Percentiles rank a stretch among this genome's conserved stretches.
Conservation (phyloP, 2,329 filamentous ascomycete species). For the Bipolaris cookei region DNA sequence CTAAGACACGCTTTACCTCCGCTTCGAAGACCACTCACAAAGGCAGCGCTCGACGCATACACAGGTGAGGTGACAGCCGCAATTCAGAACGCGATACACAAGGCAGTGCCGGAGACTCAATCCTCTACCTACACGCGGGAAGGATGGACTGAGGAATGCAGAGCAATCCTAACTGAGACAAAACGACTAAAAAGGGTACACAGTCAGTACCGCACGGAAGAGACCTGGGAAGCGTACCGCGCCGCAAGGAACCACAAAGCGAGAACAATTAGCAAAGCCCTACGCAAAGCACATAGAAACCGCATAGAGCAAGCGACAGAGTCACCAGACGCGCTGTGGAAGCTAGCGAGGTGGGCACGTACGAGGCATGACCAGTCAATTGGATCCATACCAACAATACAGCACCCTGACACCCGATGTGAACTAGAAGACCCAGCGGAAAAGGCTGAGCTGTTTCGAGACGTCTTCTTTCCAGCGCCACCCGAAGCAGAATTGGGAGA, state of each 20-base stretch:
- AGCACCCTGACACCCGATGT: slow-evolving; percentile 15
- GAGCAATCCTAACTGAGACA: slow-evolving; percentile 14
- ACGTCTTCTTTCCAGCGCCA: slow-evolving; percentile 26
- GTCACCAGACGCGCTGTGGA: slow-evolving; percentile 28
- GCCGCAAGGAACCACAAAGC: too few species aligned
- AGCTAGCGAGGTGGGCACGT: slow-evolving; percentile 34
- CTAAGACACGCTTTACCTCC: too few species aligned
- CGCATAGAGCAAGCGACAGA: slow-evolving; percentile 30
- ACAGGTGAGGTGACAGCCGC: slow-evolving; percentile 14
- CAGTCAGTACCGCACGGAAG: too few species aligned
- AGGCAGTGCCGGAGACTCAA: slow-evolving; percentile 12
- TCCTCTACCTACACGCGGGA: background rate
- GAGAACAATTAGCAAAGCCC: too few species aligned
- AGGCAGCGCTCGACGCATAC: slow-evolving; percentile 17
- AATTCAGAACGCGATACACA: slow-evolving; percentile 13
- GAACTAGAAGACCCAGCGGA: slow-evolving; percentile 13
- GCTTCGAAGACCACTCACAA: too few species aligned
- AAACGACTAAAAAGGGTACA: slow-evolving; percentile 24
- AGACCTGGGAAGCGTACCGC: too few species aligned
- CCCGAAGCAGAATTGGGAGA: slow-evolving; percentile 23
- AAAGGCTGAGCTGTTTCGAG: slow-evolving; percentile 22
- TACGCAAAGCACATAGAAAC: slow-evolving; percentile 27
- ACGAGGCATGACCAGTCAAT: slow-evolving; percentile 19
- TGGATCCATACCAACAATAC: slow-evolving; percentile 13
- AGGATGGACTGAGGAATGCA: slow-evolving; percentile 20